phyloP scores from a whole-genome alignment of 2,329 filamentous ascomycete genomes.

The Chrysoporthe cubensis region DNA sequence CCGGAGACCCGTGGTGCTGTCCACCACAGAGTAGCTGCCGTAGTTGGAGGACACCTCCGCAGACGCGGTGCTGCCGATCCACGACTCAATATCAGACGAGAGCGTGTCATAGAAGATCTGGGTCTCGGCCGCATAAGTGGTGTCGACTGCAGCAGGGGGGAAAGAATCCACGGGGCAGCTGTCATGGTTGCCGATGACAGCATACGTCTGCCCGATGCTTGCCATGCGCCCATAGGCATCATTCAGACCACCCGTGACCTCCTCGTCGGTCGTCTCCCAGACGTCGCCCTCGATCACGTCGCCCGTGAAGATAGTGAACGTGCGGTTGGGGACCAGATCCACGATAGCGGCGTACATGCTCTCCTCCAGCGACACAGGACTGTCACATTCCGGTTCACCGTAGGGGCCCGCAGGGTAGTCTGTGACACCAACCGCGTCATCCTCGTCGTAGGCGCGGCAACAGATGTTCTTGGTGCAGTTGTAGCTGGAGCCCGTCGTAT shows the following conservation, averaged over 20 bases:
- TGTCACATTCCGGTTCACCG: slow-evolving; percentile 58
- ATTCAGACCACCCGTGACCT: slow-evolving; percentile 41
- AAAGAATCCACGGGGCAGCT: slow-evolving; percentile 57
- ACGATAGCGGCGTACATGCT: slow-evolving; percentile 60
- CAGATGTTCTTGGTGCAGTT: slow-evolving; percentile 64
- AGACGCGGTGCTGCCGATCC: slow-evolving; percentile 46
- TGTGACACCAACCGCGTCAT: slow-evolving; percentile 52
- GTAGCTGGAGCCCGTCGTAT: slow-evolving; percentile 55
- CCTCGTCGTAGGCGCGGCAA: slow-evolving; percentile 55
- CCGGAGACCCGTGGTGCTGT: slow-evolving; percentile 48
- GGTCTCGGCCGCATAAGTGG: slow-evolving; percentile 39
- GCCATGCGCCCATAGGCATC: slow-evolving; percentile 53
- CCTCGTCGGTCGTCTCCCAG: slow-evolving; percentile 47
- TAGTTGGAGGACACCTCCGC: slow-evolving; percentile 43
- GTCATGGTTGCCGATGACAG: slow-evolving; percentile 62
- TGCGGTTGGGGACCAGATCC: slow-evolving; percentile 48
- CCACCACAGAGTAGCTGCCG: slow-evolving; percentile 55
- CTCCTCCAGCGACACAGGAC: slow-evolving; percentile 53
- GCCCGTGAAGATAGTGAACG: slow-evolving; percentile 63
- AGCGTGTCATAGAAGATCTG: slow-evolving; percentile 59
- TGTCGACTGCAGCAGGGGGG: slow-evolving; percentile 43
- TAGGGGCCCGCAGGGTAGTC: slow-evolving; percentile 54
- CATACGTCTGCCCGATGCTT: slow-evolving; percentile 44
- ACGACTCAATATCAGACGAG: slow-evolving; percentile 49
- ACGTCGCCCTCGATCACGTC: slow-evolving; percentile 59